Base-by-base conservation (phyloP, 179 eudicot genomes). In the Beta lomatogona region DNA sequence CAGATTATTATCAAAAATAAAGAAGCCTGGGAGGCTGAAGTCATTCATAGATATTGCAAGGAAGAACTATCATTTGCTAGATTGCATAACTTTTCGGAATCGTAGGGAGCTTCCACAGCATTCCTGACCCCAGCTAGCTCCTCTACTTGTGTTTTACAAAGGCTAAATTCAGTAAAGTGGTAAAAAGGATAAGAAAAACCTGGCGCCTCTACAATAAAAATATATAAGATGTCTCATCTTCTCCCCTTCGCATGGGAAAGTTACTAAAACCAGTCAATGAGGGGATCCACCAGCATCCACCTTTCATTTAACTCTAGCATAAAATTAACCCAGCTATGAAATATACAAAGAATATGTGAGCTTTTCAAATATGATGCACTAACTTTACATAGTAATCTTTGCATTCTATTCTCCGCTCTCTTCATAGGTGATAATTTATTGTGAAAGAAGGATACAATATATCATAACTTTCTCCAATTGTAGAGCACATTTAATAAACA, bases 121-220 rank as follows among this genome's bases (percentile, higher is more conserved):
- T 57, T 14, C 16, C 1, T 57, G 16, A 57, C 19, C 60, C 60
- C 15, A 57, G 19, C 19, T 4, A 12, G 19, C 60, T 57, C 54
- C 28, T 81, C 84, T 28, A 78, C 73, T 78, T 89, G 86, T 71
- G 48, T 36, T 68, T 68, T 44, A 16, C 5, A 5, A 55, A 63
- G 10, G 69, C 21, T 28, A 31, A 11, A 25, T 75, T 48, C 52
- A 48, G 52, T 48, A 48, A 48, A 5, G 7, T 57, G 45, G 22
- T 54, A 57, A 25, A 11, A 61, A 19, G 36, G 44, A 21, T 61
- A 73, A 6, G 77, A 41, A 48, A 13, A 36, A 53, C 41, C 66
- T 61, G 22, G 31, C 66, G 9, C 14, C 66, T 28, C 66, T 21
- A 64, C 10, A 60, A 31, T 2, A 15, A 64, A 31, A 67, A 15